A percentile compares a stretch with the other conserved stretches of the same genome.
phyloP scores from a whole-genome alignment of 164 flowering plant genomes.

The Buxus sempervirens region DNA sequence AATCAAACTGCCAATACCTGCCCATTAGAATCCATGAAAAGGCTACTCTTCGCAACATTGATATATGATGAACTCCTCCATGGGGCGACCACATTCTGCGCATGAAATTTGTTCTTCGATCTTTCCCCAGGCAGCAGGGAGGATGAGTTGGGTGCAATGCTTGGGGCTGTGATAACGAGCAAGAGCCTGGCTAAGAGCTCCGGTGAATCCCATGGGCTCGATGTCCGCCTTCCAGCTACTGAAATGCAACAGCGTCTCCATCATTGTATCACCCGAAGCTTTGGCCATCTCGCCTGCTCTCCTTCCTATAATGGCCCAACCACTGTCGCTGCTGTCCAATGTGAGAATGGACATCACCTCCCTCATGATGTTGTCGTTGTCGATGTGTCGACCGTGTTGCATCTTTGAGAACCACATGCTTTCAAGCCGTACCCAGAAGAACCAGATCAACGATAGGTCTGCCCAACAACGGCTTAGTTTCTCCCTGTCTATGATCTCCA shows the following conservation, averaged over 20 bases:
- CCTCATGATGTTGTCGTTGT: slow-evolving; percentile 21
- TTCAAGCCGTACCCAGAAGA: slow-evolving; percentile 45
- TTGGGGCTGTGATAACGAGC: neutral
- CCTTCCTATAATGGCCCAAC: slow-evolving; percentile 32
- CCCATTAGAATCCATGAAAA: too few relatives aligned
- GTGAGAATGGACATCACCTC: slow-evolving; percentile 33
- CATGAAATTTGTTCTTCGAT: neutral
- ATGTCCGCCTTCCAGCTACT: too few relatives aligned
- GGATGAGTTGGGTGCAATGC: neutral
- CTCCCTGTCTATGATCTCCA: neutral
- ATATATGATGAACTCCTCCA: slow-evolving; percentile 4
- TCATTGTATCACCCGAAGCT: neutral
- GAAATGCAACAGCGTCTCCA: too few relatives aligned
- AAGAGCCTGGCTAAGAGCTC: too few relatives aligned
- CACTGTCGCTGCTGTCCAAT: slow-evolving; percentile 23
- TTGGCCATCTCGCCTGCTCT: slow-evolving; percentile 24
- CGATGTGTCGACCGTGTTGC: slow-evolving; percentile 26
- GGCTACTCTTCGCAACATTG: slow-evolving; percentile 6
- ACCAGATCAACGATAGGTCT: slow-evolving; percentile 28
- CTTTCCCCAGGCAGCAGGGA: neutral
- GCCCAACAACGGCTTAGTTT: slow-evolving; percentile 22
- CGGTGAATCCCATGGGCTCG: too few relatives aligned
- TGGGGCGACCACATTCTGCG: slow-evolving; percentile 4
- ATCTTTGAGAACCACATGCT: slow-evolving; percentile 42
- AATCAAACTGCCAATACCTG: too few relatives aligned